Conservation (phyloP, 352 stramenopile species). For the Globisporangium spinosum region DNA sequence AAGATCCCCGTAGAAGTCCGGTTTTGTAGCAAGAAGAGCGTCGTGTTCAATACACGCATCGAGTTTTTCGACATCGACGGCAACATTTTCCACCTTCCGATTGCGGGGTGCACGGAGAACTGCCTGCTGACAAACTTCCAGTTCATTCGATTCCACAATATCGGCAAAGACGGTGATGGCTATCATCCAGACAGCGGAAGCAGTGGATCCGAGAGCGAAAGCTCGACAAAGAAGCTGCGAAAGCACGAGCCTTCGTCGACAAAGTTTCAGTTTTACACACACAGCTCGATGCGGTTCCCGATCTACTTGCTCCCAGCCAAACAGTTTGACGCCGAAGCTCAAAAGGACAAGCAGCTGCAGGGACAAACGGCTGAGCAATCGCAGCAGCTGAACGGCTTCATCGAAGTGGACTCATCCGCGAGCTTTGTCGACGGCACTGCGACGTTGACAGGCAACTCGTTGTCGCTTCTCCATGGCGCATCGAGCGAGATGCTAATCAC, state of each 20-base stretch:
- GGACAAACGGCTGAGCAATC: background rate
- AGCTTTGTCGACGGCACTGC: slow-evolving; percentile 19
- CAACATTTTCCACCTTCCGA: slow-evolving; percentile 77
- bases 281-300: slow-evolving; percentile 46
- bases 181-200: background rate
- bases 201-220: background rate
- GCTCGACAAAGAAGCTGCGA: background rate
- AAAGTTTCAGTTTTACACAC: slow-evolving; percentile 43
- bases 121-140: slow-evolving; percentile 89
- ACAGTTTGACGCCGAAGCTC: slow-evolving; percentile 39
- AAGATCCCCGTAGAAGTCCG: slow-evolving; percentile 81
- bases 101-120: slow-evolving; percentile 89
- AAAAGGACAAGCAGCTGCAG: slow-evolving; percentile 27
- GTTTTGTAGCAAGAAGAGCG: slow-evolving; percentile 77
- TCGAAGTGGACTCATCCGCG: slow-evolving; percentile 41
- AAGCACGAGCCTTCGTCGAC: background rate
- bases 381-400: slow-evolving; percentile 27
- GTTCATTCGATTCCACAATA: slow-evolving; percentile 64
- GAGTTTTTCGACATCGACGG: slow-evolving; percentile 92
- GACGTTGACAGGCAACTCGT: background rate
- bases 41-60: slow-evolving; percentile 89
- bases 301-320: slow-evolving; percentile 51
- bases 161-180: slow-evolving; percentile 7
- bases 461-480: slow-evolving; percentile 4
- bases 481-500: background rate